These are phyloP conservation scores for Westerdykella sp. DNA, from an alignment of 2,329 filamentous ascomycete species.

Conservation along the genomic window DNA sequence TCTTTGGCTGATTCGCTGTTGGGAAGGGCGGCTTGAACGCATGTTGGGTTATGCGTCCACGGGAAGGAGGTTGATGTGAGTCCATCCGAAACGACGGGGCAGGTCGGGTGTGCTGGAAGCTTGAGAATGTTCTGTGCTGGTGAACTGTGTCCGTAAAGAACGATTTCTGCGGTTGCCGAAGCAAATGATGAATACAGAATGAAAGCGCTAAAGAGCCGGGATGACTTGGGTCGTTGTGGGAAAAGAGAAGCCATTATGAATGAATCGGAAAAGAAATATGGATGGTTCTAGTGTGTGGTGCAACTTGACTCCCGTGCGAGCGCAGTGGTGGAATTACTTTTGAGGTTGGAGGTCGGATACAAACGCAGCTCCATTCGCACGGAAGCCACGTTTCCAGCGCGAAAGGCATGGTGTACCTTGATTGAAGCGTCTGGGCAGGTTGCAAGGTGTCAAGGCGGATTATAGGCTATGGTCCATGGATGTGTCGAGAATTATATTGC, in stretches of 20 bases:
- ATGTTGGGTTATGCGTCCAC: conserved; percentile 27
- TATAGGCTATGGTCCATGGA: neutral
- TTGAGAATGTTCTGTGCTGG: conserved; percentile 15
- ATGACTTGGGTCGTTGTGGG: neutral
- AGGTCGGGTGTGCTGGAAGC: conserved; percentile 10
- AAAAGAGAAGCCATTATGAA: neutral
- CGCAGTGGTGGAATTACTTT: neutral
- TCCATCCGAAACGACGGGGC: conserved; percentile 20
- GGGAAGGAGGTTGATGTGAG: conserved; percentile 21
- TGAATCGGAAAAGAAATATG: neutral
- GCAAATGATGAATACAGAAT: conserved; percentile 4
- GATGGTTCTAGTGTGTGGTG: neutral
- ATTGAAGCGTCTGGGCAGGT: neutral
- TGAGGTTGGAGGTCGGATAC: neutral
- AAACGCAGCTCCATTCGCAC: neutral
- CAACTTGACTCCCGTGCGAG: neutral
- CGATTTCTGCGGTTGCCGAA: conserved; percentile 8
- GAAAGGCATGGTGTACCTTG: neutral
- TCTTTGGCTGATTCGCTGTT: conserved; percentile 4
- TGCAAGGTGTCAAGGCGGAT: neutral
- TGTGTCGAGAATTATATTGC: neutral
- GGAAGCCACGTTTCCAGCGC: neutral
- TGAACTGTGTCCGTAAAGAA: conserved; percentile 15
- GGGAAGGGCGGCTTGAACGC: conserved; percentile 12
- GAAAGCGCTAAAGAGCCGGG: neutral